Evolutionary conservation across 768 basidiomycete genomes (phyloP).

Genomic region (Lentinula sp.): DNA sequence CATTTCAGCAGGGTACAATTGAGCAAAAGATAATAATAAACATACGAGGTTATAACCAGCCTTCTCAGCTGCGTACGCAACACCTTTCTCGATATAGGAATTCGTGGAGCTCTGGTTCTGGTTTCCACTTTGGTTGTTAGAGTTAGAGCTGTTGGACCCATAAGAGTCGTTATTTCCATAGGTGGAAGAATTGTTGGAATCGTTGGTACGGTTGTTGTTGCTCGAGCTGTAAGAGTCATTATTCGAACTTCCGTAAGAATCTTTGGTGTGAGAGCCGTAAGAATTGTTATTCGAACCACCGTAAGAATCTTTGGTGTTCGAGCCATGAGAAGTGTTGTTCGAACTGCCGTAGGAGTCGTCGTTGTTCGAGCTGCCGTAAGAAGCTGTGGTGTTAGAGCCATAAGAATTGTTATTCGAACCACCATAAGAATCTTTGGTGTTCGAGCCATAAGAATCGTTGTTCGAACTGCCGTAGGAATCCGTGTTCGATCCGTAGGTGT

Average conservation of each 20-base stretch:
- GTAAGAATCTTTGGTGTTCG: constrained; percentile 1
- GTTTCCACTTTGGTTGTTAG: constrained; percentile 15
- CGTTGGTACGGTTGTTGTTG: constrained; percentile 4
- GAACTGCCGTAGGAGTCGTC: background rate
- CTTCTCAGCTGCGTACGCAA: constrained; percentile 18
- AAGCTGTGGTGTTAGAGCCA: background rate
- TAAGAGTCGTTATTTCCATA: constrained; percentile 3
- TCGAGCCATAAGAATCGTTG: background rate
- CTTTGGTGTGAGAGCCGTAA: constrained; percentile 2
- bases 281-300: background rate
- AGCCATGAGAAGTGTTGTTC: background rate
- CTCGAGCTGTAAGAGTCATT: constrained; percentile 4
- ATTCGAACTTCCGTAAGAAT: background rate
- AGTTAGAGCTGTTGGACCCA: background rate
- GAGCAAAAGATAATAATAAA: constrained; percentile 14
- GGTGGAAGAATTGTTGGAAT: background rate
- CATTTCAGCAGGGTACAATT: background rate
- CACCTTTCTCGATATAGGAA: constrained; percentile 23
- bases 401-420: background rate
- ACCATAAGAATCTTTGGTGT: background rate
- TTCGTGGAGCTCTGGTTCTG: background rate
- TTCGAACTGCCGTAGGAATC: background rate
- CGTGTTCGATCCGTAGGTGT: background rate
- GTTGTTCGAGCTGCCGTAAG: background rate
- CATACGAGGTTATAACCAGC: constrained; percentile 21